Evolutionary conservation across 1,139 yeast species (phyloP).

Genomic region (Suhomyces taliae): DNA sequence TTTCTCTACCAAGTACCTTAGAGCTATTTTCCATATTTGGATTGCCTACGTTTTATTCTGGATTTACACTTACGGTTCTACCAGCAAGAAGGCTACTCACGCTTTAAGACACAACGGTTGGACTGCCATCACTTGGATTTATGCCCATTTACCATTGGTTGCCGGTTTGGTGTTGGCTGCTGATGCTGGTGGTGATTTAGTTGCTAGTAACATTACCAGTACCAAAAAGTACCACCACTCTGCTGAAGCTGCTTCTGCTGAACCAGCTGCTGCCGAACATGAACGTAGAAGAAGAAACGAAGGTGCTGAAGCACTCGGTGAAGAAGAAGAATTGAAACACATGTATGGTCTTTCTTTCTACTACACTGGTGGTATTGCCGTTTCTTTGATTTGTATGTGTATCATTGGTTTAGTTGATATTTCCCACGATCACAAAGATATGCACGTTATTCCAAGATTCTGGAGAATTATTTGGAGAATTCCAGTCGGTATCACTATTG

Average conservation of each 20-base stretch:
- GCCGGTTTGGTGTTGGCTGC: slow-evolving; percentile 57
- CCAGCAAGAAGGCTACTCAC: slow-evolving; percentile 50
- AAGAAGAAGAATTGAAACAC: slow-evolving; percentile 19
- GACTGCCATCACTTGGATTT: slow-evolving; percentile 51
- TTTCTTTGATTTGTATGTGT: slow-evolving; percentile 36
- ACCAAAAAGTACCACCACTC: not conserved
- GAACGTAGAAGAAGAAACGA: not conserved
- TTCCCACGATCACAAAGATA: slow-evolving; percentile 33
- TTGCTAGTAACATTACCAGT: slow-evolving; percentile 13
- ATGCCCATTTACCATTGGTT: slow-evolving; percentile 53
- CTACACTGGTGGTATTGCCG: slow-evolving; percentile 51
- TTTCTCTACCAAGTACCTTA: slow-evolving; percentile 42
- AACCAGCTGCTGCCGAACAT: not conserved
- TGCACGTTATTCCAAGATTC: slow-evolving; percentile 32
- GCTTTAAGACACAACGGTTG: slow-evolving; percentile 51
- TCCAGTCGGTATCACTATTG: slow-evolving; percentile 39
- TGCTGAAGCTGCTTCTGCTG: slow-evolving; percentile 9
- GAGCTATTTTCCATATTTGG: slow-evolving; percentile 52
- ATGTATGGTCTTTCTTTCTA: slow-evolving; percentile 44
- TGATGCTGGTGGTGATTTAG: slow-evolving; percentile 60
- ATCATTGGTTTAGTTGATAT: slow-evolving; percentile 41
- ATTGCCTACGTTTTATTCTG: slow-evolving; percentile 54
- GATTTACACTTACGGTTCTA: slow-evolving; percentile 58
- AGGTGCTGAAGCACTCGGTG: slow-evolving; percentile 7
- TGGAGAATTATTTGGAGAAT: slow-evolving; percentile 43